A percentile compares a stretch with the other conserved stretches of the same genome.
Conservation (phyloP, 768 basidiomycete species). For the Auricularia sp. region DNA sequence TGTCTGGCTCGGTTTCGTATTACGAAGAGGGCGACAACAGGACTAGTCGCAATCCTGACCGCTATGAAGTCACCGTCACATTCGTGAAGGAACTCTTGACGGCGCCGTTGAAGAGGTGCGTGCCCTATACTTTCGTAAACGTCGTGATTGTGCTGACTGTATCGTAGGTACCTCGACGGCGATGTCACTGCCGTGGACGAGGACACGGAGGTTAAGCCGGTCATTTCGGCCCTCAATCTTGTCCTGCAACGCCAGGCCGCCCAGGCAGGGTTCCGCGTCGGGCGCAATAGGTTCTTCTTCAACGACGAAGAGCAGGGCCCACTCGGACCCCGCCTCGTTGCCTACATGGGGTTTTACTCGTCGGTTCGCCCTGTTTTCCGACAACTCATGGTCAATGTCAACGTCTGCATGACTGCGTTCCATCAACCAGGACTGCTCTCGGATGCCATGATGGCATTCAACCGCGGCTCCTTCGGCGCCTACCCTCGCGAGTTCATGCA, state of each 20-base stretch:
- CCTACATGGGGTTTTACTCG: conserved; percentile 26
- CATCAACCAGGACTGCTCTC: conserved; percentile 45
- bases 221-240: conserved; percentile 56
- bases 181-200: conserved; percentile 33
- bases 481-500: conserved; percentile 50
- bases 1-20: not conserved
- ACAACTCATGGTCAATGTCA: conserved; percentile 46
- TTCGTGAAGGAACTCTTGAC: not conserved
- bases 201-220: conserved; percentile 45
- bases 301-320: conserved; percentile 3
- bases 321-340: not conserved
- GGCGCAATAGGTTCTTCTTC: conserved; percentile 60
- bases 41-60: not conserved
- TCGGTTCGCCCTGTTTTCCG: conserved; percentile 32
- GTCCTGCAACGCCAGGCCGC: conserved; percentile 39
- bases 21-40: not conserved
- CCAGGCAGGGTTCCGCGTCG: conserved; percentile 47
- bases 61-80: not conserved
- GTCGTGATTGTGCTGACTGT: no score
- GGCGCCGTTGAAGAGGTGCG: not conserved
- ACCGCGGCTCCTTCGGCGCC: conserved; percentile 46
- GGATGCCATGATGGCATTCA: conserved; percentile 43
- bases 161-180: conserved; percentile 47
- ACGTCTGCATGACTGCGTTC: conserved; percentile 41
- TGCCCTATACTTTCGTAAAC: not conserved